Evolutionary conservation across 2,329 filamentous ascomycete species (phyloP), one percentile per base, ranked within the genome.

Genomic region (Fusarium virguliforme): DNA sequence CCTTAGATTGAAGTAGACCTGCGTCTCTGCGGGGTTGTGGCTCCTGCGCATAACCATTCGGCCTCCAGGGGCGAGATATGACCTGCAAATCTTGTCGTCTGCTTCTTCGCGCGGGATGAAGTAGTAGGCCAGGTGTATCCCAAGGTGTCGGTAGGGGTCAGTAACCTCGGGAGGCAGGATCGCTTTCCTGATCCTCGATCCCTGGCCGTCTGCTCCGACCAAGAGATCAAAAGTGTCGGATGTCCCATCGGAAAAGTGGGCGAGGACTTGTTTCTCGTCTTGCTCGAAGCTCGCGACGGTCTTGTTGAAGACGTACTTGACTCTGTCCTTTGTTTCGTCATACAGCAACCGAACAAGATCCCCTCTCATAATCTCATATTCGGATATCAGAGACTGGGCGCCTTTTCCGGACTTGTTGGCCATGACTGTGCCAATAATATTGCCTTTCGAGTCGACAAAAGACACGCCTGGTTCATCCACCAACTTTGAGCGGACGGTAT

Each of bases 281-380:
- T 71, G 68, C 12, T 72, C 61, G 7, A 71, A 69, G 0, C 22
- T 65, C 0, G 65, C 60, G 0, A 71, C 65, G 8, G 68, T 71
- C 26, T 35, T 65, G 6, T 41, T n/a, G 6, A 72, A 72, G 0
- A 71, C 0, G 9, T 71, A 71, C 1, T 50, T 9, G 13, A 60
- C 61, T 8, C 57, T 3, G 3, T 71, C 8, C 15, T 60, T 71
- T 0, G 68, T 71, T 8, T 10, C 37, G 8, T 71, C 48, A 30
- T 85, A 81, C 0, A 89, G 62, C 2, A 89, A 70, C 1, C 71
- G 74, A 12, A 82, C 84, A 32, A 89, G 68, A 59, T 88, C 85
- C 0, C 85, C 86, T 8, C 87, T 79, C 81, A 89, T 84, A 53
- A 89, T 88, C 76, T 89, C 87, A 38, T 82, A 84, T 24, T 89